Conservation (phyloP, 2,329 filamentous ascomycete species). For the Curvularia verruculosa region DNA sequence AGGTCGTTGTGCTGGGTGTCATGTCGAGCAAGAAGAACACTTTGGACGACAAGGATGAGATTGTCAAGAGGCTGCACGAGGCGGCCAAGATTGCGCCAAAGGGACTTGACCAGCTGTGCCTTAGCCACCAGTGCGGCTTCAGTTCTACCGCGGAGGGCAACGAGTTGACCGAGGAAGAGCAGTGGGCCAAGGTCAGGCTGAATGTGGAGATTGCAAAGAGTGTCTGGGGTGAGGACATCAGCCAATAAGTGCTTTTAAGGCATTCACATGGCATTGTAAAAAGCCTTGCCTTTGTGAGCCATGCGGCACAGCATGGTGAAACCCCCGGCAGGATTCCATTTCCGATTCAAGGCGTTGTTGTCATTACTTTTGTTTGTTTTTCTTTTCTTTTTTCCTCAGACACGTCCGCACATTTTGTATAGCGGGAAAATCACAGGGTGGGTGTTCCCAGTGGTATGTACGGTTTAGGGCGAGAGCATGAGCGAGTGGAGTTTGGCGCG, state of each 20-base stretch:
- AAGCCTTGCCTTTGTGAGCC: not conserved
- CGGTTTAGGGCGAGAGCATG: not conserved
- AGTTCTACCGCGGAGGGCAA: conserved; percentile 64
- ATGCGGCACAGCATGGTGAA: not conserved
- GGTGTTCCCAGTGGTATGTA: not conserved
- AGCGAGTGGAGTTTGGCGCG: not conserved
- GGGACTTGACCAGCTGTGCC: conserved; percentile 61
- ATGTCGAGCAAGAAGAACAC: conserved; percentile 64
- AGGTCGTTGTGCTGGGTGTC: conserved; percentile 62
- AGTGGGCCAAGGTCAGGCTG: conserved; percentile 63
- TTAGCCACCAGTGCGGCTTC: conserved; percentile 65
- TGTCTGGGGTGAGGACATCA: conserved; percentile 60
- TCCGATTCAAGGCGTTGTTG: not conserved
- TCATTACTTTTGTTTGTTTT: not conserved
- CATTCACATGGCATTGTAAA: too few species aligned
- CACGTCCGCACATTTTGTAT: not conserved
- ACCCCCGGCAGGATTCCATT: not conserved
- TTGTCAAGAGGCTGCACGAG: conserved; percentile 47
- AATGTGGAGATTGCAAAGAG: conserved; percentile 64
- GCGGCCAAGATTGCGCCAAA: conserved; percentile 55
- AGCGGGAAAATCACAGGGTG: not conserved
- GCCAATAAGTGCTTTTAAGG: conserved; percentile 1
- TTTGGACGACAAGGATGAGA: conserved; percentile 57
- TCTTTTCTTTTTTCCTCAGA: not conserved
- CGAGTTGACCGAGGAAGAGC: conserved; percentile 61